Evolutionary conservation across 495 filamentous ascomycete species (phyloP).

Genomic region (Saxophila tyrrhenica): DNA sequence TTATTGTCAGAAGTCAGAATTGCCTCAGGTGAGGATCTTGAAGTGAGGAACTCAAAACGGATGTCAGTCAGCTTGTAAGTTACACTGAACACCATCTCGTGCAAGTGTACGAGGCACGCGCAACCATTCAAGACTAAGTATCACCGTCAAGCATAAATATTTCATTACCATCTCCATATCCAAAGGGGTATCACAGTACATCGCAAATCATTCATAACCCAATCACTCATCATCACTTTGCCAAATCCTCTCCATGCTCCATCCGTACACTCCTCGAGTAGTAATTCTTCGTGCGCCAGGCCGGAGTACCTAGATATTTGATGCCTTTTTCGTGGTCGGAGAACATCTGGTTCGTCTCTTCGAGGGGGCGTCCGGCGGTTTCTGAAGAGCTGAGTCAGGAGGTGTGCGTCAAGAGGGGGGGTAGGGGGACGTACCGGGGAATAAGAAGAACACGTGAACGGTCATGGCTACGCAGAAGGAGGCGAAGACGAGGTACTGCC

Average conservation of each 20-base stretch:
- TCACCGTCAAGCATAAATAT: no score
- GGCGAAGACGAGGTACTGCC: constrained; percentile 52
- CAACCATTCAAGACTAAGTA: no score
- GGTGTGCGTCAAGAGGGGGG: background rate
- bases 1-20: no score
- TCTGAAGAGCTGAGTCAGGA: background rate
- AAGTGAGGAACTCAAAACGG: no score
- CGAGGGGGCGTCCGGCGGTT: constrained; percentile 64
- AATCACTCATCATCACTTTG: background rate
- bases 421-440: constrained; percentile 35
- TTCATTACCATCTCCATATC: background rate
- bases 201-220: background rate
- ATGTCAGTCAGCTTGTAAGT: no score
- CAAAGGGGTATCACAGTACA: background rate
- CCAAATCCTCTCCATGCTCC: background rate
- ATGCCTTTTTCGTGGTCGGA: constrained; percentile 41
- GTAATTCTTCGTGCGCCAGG: constrained; percentile 49
- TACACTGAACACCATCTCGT: no score
- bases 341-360: constrained; percentile 61
- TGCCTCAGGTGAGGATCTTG: no score
- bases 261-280: background rate
- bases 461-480: constrained; percentile 60
- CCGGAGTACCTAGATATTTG: constrained; percentile 50
- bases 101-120: no score
- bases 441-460: constrained; percentile 61